Base-by-base conservation (phyloP, 495 filamentous ascomycete species). In the Bombardia bombarda region DNA sequence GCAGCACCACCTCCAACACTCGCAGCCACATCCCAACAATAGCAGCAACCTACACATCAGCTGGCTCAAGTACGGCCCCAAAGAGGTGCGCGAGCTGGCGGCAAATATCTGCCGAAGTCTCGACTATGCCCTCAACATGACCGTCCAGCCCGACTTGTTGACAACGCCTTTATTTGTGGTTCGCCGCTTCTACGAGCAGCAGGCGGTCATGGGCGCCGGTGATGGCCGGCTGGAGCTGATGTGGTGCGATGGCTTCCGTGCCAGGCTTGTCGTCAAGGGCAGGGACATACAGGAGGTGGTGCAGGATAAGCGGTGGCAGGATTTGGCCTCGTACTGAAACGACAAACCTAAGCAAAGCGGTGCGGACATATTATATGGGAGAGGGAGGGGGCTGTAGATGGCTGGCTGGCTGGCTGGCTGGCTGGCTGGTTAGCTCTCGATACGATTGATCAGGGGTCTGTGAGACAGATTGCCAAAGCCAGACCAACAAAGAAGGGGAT, bases 211-310 rank as follows among this genome's bases (percentile, higher is more conserved):
- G 31, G 14, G 42, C 8, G 32, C 23, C n/a, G 20, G 18, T 22
- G 60, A 61, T 20, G 61, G 58, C 8, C 40, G 60, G 33, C 37
- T 65, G 0, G 70, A 71, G 42, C 36, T 65, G 8, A 43, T 61
- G 31, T 72, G 70, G 70, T 66, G 66, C 30, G 53, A 62, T n/a
- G 56, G 47, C 12, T 68, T 71, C 35, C 36, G 38, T 22, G 50
- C 33, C 14, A 49, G 57, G 39, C 21, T 62, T 34, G 16, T 12
- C 40, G 35, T 28, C 3, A 52, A 42, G 35, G 53, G 47, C 21
- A 32, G 43, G 23, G 56, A 57, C n/a, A 45, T 62, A 21, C 25
- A 34, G 22, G 47, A 48, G 16, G 40, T 52, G n/a, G 49, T 55
- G 2, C 10, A 26, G 24, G 46, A 14, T 22, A 52, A 25, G 46